Conservation (phyloP, 2,329 filamentous ascomycete genomes). For the Cercospora nicotianae region DNA sequence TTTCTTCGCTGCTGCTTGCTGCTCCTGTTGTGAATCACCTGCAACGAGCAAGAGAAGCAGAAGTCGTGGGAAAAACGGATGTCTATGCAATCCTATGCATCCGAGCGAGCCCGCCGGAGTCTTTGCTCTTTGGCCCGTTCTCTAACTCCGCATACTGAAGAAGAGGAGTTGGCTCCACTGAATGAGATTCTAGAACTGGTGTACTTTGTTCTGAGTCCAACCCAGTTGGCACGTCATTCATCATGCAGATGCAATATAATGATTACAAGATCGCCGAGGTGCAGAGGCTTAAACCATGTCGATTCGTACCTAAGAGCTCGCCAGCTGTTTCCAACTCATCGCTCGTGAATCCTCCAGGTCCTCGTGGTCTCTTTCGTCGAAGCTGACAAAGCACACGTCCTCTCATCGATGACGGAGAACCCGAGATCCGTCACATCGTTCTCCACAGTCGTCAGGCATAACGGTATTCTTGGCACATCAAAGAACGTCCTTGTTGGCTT, state of each 20-base stretch:
- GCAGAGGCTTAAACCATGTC: not conserved
- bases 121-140: not conserved
- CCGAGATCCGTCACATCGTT: constrained; percentile 32
- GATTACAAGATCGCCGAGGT: not conserved
- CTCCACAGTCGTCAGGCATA: constrained; percentile 33
- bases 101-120: constrained; percentile 1
- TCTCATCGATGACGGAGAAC: constrained; percentile 22
- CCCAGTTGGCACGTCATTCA: not conserved
- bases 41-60: not conserved
- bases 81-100: not conserved
- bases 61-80: not conserved
- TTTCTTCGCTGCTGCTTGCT: not conserved
- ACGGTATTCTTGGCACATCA: constrained; percentile 29
- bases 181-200: not conserved
- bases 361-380: constrained; percentile 29
- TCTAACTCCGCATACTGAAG: not conserved
- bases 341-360: constrained; percentile 30
- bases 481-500: not conserved
- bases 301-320: not conserved
- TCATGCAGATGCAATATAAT: not conserved
- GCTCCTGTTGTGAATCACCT: not conserved
- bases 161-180: not conserved
- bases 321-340: constrained; percentile 1
- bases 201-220: not conserved
- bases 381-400: constrained; percentile 26